phyloP scores from a whole-genome alignment of 2,329 filamentous ascomycete genomes.

The Cordyceps cateniannulata region DNA sequence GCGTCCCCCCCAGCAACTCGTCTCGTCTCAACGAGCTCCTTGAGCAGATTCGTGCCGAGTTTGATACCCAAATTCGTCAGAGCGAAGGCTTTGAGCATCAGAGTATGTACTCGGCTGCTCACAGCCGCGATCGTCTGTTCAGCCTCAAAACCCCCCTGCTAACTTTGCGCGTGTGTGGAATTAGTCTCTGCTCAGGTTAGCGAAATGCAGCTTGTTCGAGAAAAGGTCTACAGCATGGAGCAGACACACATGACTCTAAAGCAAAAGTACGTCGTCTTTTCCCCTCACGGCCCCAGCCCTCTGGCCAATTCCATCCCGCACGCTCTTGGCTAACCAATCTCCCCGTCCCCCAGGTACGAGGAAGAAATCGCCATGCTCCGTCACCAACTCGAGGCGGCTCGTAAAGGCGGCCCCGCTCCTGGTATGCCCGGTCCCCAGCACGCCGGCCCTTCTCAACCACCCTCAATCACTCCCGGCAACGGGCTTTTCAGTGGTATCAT shows the following conservation, averaged over 20 bases:
- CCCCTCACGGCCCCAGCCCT: neutral
- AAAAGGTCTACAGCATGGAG: conserved; percentile 90
- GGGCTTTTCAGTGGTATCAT: conserved; percentile 96
- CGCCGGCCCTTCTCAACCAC: conserved; percentile 71
- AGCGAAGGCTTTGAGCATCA: conserved; percentile 88
- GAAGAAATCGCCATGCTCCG: conserved; percentile 81
- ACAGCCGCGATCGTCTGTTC: conserved; percentile 3
- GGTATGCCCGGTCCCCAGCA: conserved; percentile 66
- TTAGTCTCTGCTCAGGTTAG: conserved; percentile 84
- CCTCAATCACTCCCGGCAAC: conserved; percentile 83
- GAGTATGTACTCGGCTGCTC: conserved; percentile 56
- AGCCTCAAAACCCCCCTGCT: conserved; percentile 12
- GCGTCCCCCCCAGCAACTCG: conserved; percentile 51
- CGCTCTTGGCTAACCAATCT: conserved; percentile 8
- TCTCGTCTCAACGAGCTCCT: conserved; percentile 83
- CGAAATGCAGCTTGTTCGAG: conserved; percentile 89
- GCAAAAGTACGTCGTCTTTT: conserved; percentile 61
- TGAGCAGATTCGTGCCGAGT: conserved; percentile 85
- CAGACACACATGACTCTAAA: conserved; percentile 84
- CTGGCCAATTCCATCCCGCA: conserved; percentile 25
- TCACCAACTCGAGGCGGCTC: conserved; percentile 75
- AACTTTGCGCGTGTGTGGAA: conserved; percentile 20
- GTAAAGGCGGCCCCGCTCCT: conserved; percentile 52
- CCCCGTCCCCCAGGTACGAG: conserved; percentile 63
- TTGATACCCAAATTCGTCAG: conserved; percentile 75